Evolutionary conservation across 2,329 filamentous ascomycete species (phyloP).

Genomic region (Stenocarpella maydis): DNA sequence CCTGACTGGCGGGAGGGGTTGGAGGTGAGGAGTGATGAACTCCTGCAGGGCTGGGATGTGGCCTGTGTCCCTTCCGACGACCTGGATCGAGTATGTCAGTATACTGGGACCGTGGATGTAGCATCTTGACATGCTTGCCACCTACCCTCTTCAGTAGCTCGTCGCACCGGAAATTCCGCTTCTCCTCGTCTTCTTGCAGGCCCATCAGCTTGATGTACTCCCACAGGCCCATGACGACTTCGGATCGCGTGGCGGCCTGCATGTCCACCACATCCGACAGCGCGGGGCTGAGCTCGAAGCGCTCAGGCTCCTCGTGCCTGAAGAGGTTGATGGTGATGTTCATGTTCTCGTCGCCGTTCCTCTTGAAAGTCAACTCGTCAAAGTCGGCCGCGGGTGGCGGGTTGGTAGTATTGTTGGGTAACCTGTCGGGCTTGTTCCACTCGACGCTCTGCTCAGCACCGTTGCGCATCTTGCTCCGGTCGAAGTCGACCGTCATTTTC

Average conservation of each 20-base stretch:
- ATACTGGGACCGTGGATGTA: neutral
- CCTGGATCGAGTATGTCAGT: constrained; percentile 52
- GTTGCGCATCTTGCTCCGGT: constrained; percentile 66
- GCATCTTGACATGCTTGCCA: neutral
- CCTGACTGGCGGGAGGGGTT: constrained; percentile 80
- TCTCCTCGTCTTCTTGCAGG: constrained; percentile 93
- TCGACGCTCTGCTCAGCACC: constrained; percentile 70
- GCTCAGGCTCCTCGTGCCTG: constrained; percentile 85
- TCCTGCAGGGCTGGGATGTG: constrained; percentile 88
- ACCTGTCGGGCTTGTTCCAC: constrained; percentile 82
- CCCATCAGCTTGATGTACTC: constrained; percentile 89
- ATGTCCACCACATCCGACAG: constrained; percentile 87
- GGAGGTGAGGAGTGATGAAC: constrained; percentile 80
- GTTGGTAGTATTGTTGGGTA: constrained; percentile 56
- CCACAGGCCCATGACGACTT: constrained; percentile 91
- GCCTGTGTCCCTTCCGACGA: constrained; percentile 78
- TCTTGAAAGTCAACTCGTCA: constrained; percentile 89
- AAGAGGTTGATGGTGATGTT: constrained; percentile 90
- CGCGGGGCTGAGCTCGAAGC: constrained; percentile 80
- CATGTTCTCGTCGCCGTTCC: constrained; percentile 89
- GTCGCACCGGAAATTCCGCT: constrained; percentile 90
- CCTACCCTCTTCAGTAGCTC: constrained; percentile 79
- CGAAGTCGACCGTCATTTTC: constrained; percentile 77
- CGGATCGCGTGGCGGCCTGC: constrained; percentile 84
- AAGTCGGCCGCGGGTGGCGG: constrained; percentile 78